Conservation (phyloP, 164 flowering plant species). For the Dillenia suffruticosa region DNA sequence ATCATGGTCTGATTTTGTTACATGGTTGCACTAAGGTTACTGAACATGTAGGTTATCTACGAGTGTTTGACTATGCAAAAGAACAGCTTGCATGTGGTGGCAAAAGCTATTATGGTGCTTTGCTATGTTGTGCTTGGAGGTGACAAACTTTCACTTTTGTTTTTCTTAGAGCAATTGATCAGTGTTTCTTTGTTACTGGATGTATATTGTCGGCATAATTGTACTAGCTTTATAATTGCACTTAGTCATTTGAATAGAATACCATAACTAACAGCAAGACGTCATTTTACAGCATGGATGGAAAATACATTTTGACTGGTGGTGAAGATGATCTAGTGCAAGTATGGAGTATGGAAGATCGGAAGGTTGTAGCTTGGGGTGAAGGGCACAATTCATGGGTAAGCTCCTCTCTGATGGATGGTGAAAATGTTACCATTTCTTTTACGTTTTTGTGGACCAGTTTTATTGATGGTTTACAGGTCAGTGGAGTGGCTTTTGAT, state of each 20-base stretch:
- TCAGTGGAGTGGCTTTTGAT: constrained; percentile 98
- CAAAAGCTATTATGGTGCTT: constrained; percentile 96
- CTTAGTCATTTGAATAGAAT: background rate
- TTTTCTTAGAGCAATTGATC: background rate
- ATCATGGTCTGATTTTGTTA: background rate
- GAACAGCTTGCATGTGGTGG: constrained; percentile 91
- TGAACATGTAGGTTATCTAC: constrained; percentile 67
- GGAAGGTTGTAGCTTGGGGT: constrained; percentile 98
- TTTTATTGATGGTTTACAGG: constrained; percentile 43
- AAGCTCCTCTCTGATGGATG: constrained; percentile 17
- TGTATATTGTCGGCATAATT: too few relatives aligned
- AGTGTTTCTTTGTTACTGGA: background rate
- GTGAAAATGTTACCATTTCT: constrained; percentile 2
- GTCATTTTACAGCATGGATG: constrained; percentile 58
- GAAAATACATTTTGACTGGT: constrained; percentile 89
- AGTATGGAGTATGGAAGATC: constrained; percentile 98
- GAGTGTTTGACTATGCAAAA: constrained; percentile 86
- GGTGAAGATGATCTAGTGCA: constrained; percentile 99
- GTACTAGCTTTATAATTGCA: background rate
- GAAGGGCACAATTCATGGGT: constrained; percentile 99
- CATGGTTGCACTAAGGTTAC: background rate
- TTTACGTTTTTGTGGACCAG: constrained; percentile 4
- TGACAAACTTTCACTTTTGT: constrained; percentile 15
- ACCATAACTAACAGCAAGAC: constrained; percentile 6
- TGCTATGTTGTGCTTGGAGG: constrained; percentile 98